phyloP scores from a whole-genome alignment of 345 rosid species.

The Durio zibethinus region DNA sequence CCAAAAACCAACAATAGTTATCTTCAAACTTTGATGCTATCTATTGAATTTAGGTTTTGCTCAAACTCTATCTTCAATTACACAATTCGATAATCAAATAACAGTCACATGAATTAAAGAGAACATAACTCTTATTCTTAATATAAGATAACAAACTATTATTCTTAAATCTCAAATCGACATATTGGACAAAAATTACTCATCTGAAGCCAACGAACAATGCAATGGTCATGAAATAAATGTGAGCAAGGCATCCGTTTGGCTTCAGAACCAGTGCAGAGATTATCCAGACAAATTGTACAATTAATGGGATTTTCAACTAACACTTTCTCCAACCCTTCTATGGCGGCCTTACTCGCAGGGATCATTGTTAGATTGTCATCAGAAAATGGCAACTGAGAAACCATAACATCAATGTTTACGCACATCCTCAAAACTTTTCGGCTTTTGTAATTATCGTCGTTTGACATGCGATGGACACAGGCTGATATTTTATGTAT shows the following conservation, averaged over 20 bases:
- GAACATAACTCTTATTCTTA: background rate
- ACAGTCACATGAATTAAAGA: background rate
- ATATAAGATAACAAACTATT: too few species aligned
- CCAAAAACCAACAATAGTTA: background rate
- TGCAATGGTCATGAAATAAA: background rate
- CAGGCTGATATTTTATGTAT: background rate
- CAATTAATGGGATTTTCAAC: background rate
- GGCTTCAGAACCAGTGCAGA: background rate
- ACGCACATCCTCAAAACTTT: background rate
- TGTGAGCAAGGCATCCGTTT: background rate
- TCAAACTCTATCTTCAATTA: background rate
- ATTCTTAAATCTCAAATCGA: background rate
- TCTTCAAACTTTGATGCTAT: too few species aligned
- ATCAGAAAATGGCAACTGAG: background rate
- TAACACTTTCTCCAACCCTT: background rate
- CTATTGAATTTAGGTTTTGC: too few species aligned
- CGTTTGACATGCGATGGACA: background rate
- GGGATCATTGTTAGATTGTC: background rate
- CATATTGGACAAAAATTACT: background rate
- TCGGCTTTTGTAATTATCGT: background rate
- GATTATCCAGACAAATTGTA: background rate
- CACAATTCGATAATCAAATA: background rate
- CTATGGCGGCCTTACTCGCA: background rate
- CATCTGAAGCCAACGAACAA: background rate
- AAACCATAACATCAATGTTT: background rate